phyloP scores from a whole-genome alignment of 2,329 filamentous ascomycete genomes.

The Pseudogymnoascus sp. region DNA sequence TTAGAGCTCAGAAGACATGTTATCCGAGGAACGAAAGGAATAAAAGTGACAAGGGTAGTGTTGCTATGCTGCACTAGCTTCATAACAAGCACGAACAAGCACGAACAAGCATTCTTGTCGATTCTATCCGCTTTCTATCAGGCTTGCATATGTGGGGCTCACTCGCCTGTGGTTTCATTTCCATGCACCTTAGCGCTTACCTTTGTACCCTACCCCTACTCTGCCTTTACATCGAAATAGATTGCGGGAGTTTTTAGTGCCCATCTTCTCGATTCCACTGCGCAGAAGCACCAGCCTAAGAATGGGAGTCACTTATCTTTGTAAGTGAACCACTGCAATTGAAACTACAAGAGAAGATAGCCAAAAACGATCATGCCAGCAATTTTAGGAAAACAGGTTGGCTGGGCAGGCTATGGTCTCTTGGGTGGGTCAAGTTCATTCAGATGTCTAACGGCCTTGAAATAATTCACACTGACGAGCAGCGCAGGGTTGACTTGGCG shows the following conservation, averaged over 20 bases:
- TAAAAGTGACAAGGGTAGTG: neutral
- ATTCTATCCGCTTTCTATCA: neutral
- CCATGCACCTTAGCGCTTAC: neutral
- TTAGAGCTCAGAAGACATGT: neutral
- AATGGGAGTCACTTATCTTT: neutral
- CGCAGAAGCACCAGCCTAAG: neutral
- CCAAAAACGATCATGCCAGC: slow-evolving; percentile 13
- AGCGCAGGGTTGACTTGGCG: slow-evolving; percentile 27
- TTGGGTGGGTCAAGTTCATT: slow-evolving; percentile 39
- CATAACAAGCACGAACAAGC: neutral
- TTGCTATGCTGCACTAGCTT: neutral
- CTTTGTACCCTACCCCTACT: neutral
- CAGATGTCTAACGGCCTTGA: slow-evolving; percentile 30
- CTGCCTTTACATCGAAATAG: neutral
- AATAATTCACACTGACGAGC: neutral
- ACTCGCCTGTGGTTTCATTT: neutral
- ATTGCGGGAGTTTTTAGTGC: neutral
- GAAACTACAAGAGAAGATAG: neutral
- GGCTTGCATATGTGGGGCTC: neutral
- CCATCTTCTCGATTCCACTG: neutral
- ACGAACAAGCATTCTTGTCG: neutral
- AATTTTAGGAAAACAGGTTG: slow-evolving; percentile 37
- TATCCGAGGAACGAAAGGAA: neutral
- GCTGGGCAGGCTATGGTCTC: slow-evolving; percentile 44
- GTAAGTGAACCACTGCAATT: neutral